Evolutionary conservation across 2,329 filamentous ascomycete species (phyloP), one percentile per base, ranked within the genome.

Genomic region (Cyclaneusma minus): DNA sequence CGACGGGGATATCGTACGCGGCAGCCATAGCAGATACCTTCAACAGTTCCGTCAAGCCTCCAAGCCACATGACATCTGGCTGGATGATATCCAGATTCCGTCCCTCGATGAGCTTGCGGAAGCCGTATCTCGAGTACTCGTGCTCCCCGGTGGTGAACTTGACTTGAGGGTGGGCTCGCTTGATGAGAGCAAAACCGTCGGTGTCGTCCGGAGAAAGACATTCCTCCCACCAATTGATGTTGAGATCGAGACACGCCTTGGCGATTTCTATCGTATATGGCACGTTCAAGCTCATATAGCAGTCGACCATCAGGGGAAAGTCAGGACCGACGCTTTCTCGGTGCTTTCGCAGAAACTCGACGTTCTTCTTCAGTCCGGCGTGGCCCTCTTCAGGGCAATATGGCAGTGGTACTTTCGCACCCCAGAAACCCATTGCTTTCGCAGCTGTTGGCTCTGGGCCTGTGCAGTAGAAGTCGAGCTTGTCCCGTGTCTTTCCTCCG

Each of bases 191-290:
- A 43, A 91, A 91, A 30, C 85, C 85, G 43, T 93, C 85, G 24
- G 79, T 82, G 57, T 94, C 85, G 51, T 94, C 85, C 7, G 85
- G 85, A 16, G 75, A 79, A 35, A 94, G 59, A 37, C 83, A 91
- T 59, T 94, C 85, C 58, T 94, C 85, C 83, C 83, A 93, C 85
- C 85, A 94, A 59, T 93, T 84, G 49, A 94, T 85, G 51, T 87
- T 68, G 38, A 93, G 66, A 39, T 84, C 73, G 41, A 81, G 68
- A 47, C 77, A 83, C 27, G 75, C 77, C 55, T 85, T 80, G 33
- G 80, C 85, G 13, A 94, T 64, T 52, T 93, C 78, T 40, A 94
- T 92, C 4, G 82, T 92, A 56, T 94, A 94, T 1, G 80, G 60
- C 14, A 94, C 85, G 43, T 85, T 93, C 44, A 94, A 60, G 39